Base-by-base conservation (phyloP, 2,329 filamentous ascomycete genomes). In the Trichoderma koningii region DNA sequence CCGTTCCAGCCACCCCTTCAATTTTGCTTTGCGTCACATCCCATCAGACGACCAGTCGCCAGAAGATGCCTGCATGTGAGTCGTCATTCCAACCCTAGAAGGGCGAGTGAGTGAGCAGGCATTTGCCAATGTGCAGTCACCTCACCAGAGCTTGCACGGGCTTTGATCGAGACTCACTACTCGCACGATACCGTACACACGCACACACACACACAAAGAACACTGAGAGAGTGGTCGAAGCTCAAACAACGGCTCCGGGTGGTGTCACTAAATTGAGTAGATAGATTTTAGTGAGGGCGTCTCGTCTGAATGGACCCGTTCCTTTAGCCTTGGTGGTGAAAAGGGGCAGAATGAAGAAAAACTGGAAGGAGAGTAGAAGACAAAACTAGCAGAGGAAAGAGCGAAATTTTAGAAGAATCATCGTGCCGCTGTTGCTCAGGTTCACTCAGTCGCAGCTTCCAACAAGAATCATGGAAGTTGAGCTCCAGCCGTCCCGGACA, bases 11-110 rank as follows among this genome's bases (percentile, higher is more conserved):
- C 55, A 65, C 63, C 63, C 63, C 63, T 61, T 65, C 56, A 55
- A 61, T 61, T 65, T 65, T 55, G 41, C 42, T 61, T 53, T 65
- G 63, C 63, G 63, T 65, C 63, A 65, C 55, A 55, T 53, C 50
- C 56, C 63, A 65, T 65, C 63, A 61, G 63, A 51, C 55, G 55
- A 65, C 63, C 55, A 48, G 55, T 61, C 44, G 55, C 28, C 50
- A 45, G 21, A 52, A 48, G 63, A 44, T 55, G 57, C 63, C 53
- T 55, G 56, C 56, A 65, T 55, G 50, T 65, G 63, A 65, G 63
- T 65, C 55, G 63, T 55, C 63, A 65, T 56, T 52, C 48, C 57
- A 42, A 41, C 48, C 47, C 34, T 14, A 28, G n/a, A 56, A 56
- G 44, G 52, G 62, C 45, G 48, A 55, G 48, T 50, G 44, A 45